Evolutionary conservation across 441 rosid genomes (phyloP).

Genomic region (Syzygium syzygioides): DNA sequence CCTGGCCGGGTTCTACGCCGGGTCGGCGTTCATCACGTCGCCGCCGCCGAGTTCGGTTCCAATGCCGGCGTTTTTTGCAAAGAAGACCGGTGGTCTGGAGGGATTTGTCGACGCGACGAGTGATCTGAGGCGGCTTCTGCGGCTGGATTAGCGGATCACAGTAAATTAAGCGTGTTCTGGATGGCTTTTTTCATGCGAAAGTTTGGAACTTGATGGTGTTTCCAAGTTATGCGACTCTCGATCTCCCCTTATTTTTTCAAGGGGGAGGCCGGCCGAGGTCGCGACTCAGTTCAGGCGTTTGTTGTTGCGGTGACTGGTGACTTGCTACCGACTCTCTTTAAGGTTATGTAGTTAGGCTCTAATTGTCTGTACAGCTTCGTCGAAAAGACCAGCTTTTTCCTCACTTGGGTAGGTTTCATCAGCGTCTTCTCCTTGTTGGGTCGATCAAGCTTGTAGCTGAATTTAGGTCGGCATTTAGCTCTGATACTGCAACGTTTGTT

Average conservation of each 20-base stretch:
- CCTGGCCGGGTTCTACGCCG: constrained; percentile 51
- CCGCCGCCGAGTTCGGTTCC: constrained; percentile 93
- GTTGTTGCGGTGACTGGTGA: not conserved
- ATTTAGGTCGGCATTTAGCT: not conserved
- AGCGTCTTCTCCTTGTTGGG: not conserved
- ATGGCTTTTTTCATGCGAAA: not conserved
- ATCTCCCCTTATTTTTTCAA: constrained; percentile 81
- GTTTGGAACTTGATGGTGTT: constrained; percentile 7
- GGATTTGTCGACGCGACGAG: constrained; percentile 36
- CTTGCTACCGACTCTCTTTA: not conserved
- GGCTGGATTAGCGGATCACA: constrained; percentile 26
- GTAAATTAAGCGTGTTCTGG: not conserved
- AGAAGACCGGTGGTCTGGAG: constrained; percentile 19
- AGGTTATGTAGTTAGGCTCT: not conserved
- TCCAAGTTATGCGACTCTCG: not conserved
- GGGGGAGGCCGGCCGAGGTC: constrained; percentile 43
- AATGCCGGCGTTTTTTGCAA: constrained; percentile 63
- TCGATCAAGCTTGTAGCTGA: not conserved
- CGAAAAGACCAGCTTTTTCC: not conserved
- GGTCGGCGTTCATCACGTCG: constrained; percentile 63
- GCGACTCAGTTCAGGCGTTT: not conserved
- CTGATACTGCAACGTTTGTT: not conserved
- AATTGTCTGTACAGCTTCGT: not conserved
- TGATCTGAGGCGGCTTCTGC: constrained; percentile 43
- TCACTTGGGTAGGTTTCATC: not conserved